Evolutionary conservation across 2,329 filamentous ascomycete species (phyloP).

Genomic region (Ramularia collo-cygni): DNA sequence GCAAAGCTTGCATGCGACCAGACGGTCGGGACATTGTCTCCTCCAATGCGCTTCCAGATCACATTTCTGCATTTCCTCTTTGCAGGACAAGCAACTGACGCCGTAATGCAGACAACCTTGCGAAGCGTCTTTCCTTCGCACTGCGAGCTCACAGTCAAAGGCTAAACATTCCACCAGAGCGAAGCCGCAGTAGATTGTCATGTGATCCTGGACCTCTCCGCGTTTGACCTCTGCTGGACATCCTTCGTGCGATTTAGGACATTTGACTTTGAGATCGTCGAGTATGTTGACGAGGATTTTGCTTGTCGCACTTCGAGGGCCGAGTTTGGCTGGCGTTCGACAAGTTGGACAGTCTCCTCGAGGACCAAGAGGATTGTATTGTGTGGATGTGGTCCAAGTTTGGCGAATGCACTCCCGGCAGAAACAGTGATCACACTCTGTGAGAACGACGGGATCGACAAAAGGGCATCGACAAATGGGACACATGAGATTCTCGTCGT

Average conservation of each 20-base stretch:
- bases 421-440: conserved; percentile 59
- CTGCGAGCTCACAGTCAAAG: conserved; percentile 43
- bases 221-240: conserved; percentile 49
- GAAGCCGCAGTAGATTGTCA: conserved; percentile 54
- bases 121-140: conserved; percentile 49
- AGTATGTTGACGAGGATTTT: conserved; percentile 55
- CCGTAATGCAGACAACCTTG: conserved; percentile 49
- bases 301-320: conserved; percentile 34
- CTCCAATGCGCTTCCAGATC: conserved; percentile 42
- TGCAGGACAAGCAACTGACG: conserved; percentile 48
- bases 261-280: conserved; percentile 54
- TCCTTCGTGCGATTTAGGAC: conserved; percentile 48
- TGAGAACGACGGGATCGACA: conserved; percentile 48
- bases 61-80: conserved; percentile 46
- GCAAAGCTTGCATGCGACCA: conserved; percentile 39
- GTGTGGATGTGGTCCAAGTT: conserved; percentile 35
- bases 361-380: conserved; percentile 27
- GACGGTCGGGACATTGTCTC: conserved; percentile 44
- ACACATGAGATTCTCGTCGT: conserved; percentile 56
- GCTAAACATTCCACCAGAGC: conserved; percentile 48
- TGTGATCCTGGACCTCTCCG: conserved; percentile 52
- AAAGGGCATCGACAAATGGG: conserved; percentile 59
- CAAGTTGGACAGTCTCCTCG: conserved; percentile 50
- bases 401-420: conserved; percentile 52
- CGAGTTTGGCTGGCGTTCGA: conserved; percentile 39